A percentile compares a stretch with the other conserved stretches of the same genome.
These are phyloP conservation scores for Pyrenula massariospora DNA, from an alignment of 495 filamentous ascomycete species.

Conservation along the genomic window DNA sequence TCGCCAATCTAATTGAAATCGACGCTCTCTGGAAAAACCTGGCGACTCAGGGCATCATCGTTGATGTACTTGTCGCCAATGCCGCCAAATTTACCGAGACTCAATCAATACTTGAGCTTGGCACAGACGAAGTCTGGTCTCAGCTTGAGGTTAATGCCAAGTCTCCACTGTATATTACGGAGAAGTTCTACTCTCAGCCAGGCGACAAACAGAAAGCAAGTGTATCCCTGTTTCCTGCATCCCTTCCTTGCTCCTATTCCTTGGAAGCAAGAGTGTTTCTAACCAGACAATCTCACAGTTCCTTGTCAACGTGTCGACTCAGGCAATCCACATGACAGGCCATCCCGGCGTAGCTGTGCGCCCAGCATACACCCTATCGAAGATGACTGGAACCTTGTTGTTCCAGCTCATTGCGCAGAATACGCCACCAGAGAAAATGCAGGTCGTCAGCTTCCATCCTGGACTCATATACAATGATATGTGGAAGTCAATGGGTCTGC, in stretches of 20 bases:
- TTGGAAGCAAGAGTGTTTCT: slow-evolving; percentile 5
- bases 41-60: slow-evolving; percentile 10
- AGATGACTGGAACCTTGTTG: no score
- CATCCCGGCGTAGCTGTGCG: no score
- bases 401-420: no score
- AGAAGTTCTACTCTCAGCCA: neutral
- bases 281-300: slow-evolving; percentile 23
- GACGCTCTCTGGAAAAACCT: slow-evolving; percentile 20
- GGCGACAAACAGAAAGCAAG: no score
- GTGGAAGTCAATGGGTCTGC: slow-evolving; percentile 8
- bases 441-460: slow-evolving; percentile 32
- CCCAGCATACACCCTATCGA: no score
- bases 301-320: slow-evolving; percentile 18
- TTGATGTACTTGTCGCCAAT: slow-evolving; percentile 31
- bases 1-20: no score
- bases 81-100: slow-evolving; percentile 8
- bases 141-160: slow-evolving; percentile 1
- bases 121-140: slow-evolving; percentile 14
- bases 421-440: no score
- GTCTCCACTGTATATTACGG: neutral
- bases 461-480: slow-evolving; percentile 22
- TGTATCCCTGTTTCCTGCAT: no score
- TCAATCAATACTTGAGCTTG: slow-evolving; percentile 15
- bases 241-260: no score
- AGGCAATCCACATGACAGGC: no score